Base-by-base conservation (phyloP, 495 filamentous ascomycete genomes). In the Amniculicola lignicola region DNA sequence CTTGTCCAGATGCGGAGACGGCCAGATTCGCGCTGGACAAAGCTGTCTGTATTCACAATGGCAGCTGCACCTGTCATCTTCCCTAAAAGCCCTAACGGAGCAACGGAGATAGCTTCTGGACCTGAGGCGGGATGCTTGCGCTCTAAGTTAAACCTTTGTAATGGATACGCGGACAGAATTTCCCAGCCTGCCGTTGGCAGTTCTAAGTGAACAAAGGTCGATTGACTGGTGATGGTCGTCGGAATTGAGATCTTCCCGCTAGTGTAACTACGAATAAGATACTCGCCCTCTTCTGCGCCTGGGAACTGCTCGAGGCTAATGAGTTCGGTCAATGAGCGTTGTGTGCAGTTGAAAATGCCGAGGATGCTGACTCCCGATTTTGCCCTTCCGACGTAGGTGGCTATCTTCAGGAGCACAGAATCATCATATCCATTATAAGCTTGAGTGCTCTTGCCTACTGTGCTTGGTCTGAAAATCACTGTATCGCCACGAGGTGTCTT, bases 61-160 rank as follows among this genome's bases (percentile, higher is more conserved):
- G 89, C 93, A 0, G 88, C 90, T 1, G 83, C 82, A 6, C 90
- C 93, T 2, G 90, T 89, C 85, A 97, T 94, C 67, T 95, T 95
- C 14, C 79, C 87, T 19, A 96, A 58, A 2, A 98, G 72, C 9
- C 93, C 93, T 2, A 98, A 69, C n/a, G 85, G 80, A 0, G 86
- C 85, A 11, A 88, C 63, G 18, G 23, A 42, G 43, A 68, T 33
- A 1, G 35, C 33, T 14, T 21, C 7, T 16, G 55, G 51, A 14
- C 55, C 51, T 16, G 38, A 14, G 7, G 24, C 29, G 18, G 51
- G 47, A 23, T 60, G 35, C 67, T 68, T 36, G 33, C 53, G 67
- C 27, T 72, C 65, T 4, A 80, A 67, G 1, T 72, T 70, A 59
- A 90, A 83, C 0, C 70, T 64, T 1, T 70, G 68, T 16, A 88